Base-by-base conservation (phyloP, 306 rosid genomes). In the Dryas alaskensis region DNA sequence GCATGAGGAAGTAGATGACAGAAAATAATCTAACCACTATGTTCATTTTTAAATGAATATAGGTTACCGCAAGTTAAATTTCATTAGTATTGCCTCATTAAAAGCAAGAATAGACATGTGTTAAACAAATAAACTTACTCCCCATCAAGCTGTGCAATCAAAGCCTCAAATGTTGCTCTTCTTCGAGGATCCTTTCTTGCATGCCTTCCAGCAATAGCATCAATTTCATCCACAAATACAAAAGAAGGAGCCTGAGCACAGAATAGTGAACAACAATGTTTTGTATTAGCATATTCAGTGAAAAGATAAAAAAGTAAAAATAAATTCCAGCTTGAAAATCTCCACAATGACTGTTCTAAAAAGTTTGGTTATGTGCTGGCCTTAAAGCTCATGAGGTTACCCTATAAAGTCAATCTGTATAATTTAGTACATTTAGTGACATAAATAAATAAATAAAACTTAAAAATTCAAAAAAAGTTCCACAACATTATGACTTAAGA, bases 131-230 rank as follows among this genome's bases (percentile, higher is more conserved):
- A 80, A 48, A 89, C 99, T 81, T 80, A 94, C 99, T 89, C 97
- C 76, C 99, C 99, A 70, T 94, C 97, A 76, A 94, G 99, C 79
- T 94, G 99, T 22, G 88, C 81, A 73, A 94, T 74, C 86, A 94
- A 86, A 73, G 97, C 99, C 84, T 94, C 99, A 86, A 94, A 94
- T 31, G 96, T 89, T 80, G 92, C 96, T 75, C 92, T 86, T 79
- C 97, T 87, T 31, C 96, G 86, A 47, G 97, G 99, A 87, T 94
- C 97, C 78, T 86, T 84, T 78, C 92, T 87, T 43, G 95, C 94
- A 74, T 92, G 99, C 72, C 96, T 89, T 84, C 97, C 99, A 63
- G 99, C 99, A 83, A 94, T 89, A 69, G 99, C 99, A 53, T 92
- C 99, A 74, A 94, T 92, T 88, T 94, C 99, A 92, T 94, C 96